Conservation (phyloP, 2,329 filamentous ascomycete species). For the Cercospora berteroae region DNA sequence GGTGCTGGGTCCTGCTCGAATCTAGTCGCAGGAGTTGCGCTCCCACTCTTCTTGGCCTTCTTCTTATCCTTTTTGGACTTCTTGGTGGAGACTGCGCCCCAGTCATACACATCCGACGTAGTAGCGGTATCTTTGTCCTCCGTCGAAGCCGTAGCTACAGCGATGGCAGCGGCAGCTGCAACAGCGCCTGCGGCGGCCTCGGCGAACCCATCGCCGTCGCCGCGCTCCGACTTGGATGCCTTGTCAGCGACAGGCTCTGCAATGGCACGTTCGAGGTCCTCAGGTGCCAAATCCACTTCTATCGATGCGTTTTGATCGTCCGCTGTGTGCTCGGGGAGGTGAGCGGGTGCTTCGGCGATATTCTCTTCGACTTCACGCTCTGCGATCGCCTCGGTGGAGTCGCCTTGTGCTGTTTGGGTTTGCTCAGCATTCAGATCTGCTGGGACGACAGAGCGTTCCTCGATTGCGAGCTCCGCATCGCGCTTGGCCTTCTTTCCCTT, state of each 20-base stretch:
- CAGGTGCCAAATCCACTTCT: neutral
- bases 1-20: conserved; percentile 5
- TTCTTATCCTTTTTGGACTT: conserved; percentile 46
- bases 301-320: neutral
- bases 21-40: conserved; percentile 16
- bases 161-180: conserved; percentile 8
- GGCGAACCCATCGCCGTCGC: conserved; percentile 3
- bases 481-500: conserved; percentile 15
- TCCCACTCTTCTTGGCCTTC: conserved; percentile 35
- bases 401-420: neutral
- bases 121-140: neutral
- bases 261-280: neutral
- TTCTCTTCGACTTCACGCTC: neutral
- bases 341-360: neutral
- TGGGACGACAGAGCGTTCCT: neutral
- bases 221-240: neutral
- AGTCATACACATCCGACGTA: conserved; percentile 23
- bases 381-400: neutral
- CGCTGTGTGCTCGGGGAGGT: neutral
- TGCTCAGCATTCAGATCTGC: neutral
- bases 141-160: neutral
- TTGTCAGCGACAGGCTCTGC: neutral
- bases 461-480: conserved; percentile 3
- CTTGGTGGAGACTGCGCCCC: conserved; percentile 29
- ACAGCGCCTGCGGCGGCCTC: conserved; percentile 15